phyloP scores from a whole-genome alignment of 129 eudicot species.

The Erigeron canadensis region DNA sequence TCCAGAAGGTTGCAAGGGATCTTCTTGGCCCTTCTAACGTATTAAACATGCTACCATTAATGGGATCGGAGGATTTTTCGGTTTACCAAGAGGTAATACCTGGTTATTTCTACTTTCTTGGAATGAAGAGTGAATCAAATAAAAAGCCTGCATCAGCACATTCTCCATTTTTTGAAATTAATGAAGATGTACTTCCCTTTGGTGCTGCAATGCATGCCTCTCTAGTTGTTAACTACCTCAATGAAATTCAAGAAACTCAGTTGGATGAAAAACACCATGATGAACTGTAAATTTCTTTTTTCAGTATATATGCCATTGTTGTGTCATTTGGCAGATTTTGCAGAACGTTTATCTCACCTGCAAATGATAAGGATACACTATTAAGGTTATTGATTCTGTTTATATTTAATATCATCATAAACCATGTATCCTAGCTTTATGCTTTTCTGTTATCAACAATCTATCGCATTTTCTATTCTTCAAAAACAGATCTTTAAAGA shows the following conservation, averaged over 20 bases:
- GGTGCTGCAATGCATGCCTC: constrained; percentile 98
- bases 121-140: constrained; percentile 62
- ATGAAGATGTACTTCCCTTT: constrained; percentile 70
- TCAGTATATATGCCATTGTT: constrained; percentile 5
- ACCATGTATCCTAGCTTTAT: background rate
- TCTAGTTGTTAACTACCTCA: constrained; percentile 59
- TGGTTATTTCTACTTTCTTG: constrained; percentile 79
- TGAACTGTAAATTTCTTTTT: constrained; percentile 53
- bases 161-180: constrained; percentile 65
- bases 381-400: constrained; percentile 11
- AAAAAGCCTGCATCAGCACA: constrained; percentile 45
- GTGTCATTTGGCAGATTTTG: constrained; percentile 10
- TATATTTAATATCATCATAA: constrained; percentile 15
- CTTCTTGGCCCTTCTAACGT: constrained; percentile 61
- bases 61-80: constrained; percentile 94
- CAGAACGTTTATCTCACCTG: constrained; percentile 24
- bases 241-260: constrained; percentile 31
- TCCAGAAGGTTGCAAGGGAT: constrained; percentile 54
- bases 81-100: constrained; percentile 82
- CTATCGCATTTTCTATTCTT: background rate
- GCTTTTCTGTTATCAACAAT: background rate
- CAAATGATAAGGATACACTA: constrained; percentile 24
- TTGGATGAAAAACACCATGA: constrained; percentile 41
- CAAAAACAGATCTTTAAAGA: constrained; percentile 35
- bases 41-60: constrained; percentile 59